Percentiles rank a stretch among this genome's conserved stretches.
These are phyloP conservation scores for Spongospora subterranea DNA, from an alignment of 208 protist genomes.

Conservation along the genomic window DNA sequence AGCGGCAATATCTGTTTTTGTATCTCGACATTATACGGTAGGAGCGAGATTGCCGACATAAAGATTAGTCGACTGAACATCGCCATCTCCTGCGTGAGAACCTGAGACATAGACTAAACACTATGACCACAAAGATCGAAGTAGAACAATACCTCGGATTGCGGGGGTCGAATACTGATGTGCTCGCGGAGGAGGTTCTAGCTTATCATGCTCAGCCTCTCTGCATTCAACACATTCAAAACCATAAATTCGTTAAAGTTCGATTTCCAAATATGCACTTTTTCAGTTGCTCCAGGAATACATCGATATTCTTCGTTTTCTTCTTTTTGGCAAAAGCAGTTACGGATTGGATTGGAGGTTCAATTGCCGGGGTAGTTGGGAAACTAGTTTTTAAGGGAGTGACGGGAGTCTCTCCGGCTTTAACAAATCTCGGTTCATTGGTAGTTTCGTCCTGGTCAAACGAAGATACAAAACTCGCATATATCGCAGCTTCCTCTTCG, in stretches of 20 bases:
- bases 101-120: neutral
- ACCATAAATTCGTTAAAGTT: neutral
- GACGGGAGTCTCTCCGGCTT: neutral
- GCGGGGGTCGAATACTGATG: neutral
- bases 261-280: neutral
- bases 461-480: slow-evolving; percentile 30
- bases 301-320: slow-evolving; percentile 54
- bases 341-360: neutral
- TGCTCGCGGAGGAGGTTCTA: neutral
- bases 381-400: neutral
- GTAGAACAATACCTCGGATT: too few relatives aligned
- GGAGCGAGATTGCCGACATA: slow-evolving; percentile 42
- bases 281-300: slow-evolving; percentile 53
- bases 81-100: slow-evolving; percentile 28
- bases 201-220: slow-evolving; percentile 7
- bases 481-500: slow-evolving; percentile 10
- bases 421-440: neutral
- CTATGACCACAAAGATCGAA: neutral
- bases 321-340: neutral
- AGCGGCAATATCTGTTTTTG: neutral
- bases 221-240: neutral
- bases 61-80: slow-evolving; percentile 36
- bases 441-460: neutral
- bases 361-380: neutral
- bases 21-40: neutral